Conservation (phyloP, 148 eudicot species). For the Simmondsia chinensis region DNA sequence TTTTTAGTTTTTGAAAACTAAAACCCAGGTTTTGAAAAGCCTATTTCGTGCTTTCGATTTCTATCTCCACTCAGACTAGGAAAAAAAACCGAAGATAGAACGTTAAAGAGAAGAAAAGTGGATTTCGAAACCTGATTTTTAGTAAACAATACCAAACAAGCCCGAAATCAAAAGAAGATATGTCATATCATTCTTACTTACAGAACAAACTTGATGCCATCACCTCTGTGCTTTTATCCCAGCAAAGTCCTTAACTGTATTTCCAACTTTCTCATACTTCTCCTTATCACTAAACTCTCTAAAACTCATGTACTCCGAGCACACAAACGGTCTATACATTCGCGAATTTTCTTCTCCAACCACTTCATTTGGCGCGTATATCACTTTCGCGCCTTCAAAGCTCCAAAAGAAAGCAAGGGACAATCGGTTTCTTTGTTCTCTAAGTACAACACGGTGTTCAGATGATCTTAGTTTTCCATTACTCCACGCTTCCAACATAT, state of each 20-base stretch:
- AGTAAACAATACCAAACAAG: no score
- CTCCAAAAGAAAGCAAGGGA: constrained; percentile 83
- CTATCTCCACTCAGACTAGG: no score
- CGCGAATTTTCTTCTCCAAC: constrained; percentile 44
- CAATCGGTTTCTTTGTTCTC: constrained; percentile 36
- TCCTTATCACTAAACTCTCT: constrained; percentile 61
- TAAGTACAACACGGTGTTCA: constrained; percentile 70
- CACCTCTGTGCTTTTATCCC: constrained; percentile 21
- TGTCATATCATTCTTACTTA: no score
- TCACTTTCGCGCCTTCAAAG: constrained; percentile 74
- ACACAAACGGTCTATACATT: constrained; percentile 47
- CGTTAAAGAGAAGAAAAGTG: no score
- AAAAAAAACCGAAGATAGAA: no score
- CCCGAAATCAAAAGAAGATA: no score
- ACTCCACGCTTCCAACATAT: constrained; percentile 92
- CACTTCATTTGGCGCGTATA: constrained; percentile 60
- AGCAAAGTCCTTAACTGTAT: constrained; percentile 77
- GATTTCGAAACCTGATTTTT: no score
- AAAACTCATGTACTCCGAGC: constrained; percentile 56
- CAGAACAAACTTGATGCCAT: not conserved
- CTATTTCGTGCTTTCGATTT: no score
- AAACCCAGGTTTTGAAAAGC: no score
- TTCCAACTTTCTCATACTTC: constrained; percentile 76
- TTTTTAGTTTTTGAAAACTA: no score
- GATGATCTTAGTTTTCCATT: constrained; percentile 69